phyloP scores from a whole-genome alignment of 352 stramenopile species.

The Pythium insidiosum region DNA sequence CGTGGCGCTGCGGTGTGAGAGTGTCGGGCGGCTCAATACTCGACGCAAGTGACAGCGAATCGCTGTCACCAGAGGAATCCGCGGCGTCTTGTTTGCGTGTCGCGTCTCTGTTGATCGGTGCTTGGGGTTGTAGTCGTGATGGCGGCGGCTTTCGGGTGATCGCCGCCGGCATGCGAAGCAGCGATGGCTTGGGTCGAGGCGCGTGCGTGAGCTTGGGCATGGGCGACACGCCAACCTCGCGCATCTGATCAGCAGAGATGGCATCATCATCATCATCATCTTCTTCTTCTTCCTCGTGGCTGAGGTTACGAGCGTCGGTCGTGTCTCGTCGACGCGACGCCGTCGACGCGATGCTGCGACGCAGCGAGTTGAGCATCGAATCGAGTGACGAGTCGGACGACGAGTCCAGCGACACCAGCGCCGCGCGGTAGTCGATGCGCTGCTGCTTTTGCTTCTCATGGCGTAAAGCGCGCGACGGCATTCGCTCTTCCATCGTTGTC shows the following conservation, averaged over 20 bases:
- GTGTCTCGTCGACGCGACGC: too few relatives aligned
- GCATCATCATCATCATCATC: background rate
- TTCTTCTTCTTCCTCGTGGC: too few relatives aligned
- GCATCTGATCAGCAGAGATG: background rate
- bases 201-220: constrained; percentile 40
- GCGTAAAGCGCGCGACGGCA: too few relatives aligned
- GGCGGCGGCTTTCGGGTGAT: background rate
- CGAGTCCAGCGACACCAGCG: too few relatives aligned
- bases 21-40: background rate
- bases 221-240: constrained; percentile 16
- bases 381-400: too few relatives aligned
- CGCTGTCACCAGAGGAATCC: background rate
- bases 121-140: background rate
- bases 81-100: background rate
- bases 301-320: too few relatives aligned
- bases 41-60: constrained; percentile 4
- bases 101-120: background rate
- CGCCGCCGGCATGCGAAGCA: background rate
- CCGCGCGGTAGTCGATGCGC: too few relatives aligned
- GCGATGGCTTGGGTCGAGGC: constrained; percentile 31
- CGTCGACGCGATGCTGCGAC: too few relatives aligned
- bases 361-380: too few relatives aligned
- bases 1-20: background rate
- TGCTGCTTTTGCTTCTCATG: too few relatives aligned
- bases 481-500: too few relatives aligned